Evolutionary conservation across 2,329 filamentous ascomycete genomes (phyloP).

Genomic region (Aspergillus costaricaensis): DNA sequence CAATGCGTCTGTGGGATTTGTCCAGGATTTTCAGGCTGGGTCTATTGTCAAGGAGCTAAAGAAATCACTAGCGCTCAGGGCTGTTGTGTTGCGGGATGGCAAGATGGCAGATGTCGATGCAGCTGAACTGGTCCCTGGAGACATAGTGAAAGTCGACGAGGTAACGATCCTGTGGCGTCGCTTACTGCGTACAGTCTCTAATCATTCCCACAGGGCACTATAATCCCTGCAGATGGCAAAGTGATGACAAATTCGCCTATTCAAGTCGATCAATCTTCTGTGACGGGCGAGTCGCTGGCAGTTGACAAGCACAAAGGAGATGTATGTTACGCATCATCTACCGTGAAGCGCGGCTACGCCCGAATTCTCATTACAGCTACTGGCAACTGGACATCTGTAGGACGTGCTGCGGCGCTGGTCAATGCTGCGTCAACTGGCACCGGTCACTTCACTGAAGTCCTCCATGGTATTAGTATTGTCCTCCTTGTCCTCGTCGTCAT

Average conservation of each 20-base stretch:
- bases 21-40: slow-evolving; percentile 87
- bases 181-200: slow-evolving; percentile 12
- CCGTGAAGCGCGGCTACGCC: slow-evolving; percentile 86
- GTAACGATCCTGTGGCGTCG: slow-evolving; percentile 32
- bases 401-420: slow-evolving; percentile 82
- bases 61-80: slow-evolving; percentile 86
- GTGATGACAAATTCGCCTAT: slow-evolving; percentile 82
- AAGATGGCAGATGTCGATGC: slow-evolving; percentile 77
- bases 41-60: slow-evolving; percentile 89
- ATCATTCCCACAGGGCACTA: slow-evolving; percentile 63
- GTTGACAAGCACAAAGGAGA: slow-evolving; percentile 86
- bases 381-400: slow-evolving; percentile 88
- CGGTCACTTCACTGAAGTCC: slow-evolving; percentile 88
- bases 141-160: slow-evolving; percentile 87
- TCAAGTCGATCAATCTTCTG: slow-evolving; percentile 88
- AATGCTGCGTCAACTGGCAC: slow-evolving; percentile 71
- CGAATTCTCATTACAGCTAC: slow-evolving; percentile 80
- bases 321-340: slow-evolving; percentile 79
- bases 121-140: slow-evolving; percentile 81
- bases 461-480: slow-evolving; percentile 82
- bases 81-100: slow-evolving; percentile 80
- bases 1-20: slow-evolving; percentile 82
- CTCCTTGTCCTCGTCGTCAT: slow-evolving; percentile 78
- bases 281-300: slow-evolving; percentile 88
- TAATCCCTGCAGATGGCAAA: slow-evolving; percentile 84